Conservation (phyloP, 164 flowering plant genomes). For the Kingdonia uniflora region DNA sequence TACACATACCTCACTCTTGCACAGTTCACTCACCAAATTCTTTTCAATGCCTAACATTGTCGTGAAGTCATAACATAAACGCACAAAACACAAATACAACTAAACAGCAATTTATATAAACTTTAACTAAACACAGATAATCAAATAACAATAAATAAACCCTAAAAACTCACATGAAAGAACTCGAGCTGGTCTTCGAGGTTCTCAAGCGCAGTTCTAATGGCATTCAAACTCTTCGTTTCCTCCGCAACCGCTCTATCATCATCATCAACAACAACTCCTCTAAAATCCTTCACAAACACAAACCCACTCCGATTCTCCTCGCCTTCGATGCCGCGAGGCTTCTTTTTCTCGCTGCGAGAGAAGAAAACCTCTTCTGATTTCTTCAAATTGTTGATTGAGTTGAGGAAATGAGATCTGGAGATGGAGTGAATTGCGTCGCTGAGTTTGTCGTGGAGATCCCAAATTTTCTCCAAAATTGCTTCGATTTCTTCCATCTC, state of each 20-base stretch:
- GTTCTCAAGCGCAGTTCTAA: slow-evolving; percentile 81
- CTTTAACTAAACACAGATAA: too few species aligned
- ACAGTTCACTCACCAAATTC: too few species aligned
- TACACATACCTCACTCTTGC: too few species aligned
- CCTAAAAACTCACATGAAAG: slow-evolving; percentile 49
- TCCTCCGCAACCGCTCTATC: slow-evolving; percentile 55
- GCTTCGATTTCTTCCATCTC: slow-evolving; percentile 78
- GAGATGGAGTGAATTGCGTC: slow-evolving; percentile 80
- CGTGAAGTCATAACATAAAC: too few species aligned
- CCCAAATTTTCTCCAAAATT: slow-evolving; percentile 86
- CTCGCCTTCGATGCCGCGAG: slow-evolving; percentile 6
- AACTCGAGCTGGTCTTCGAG: slow-evolving; percentile 91
- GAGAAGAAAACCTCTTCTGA: slow-evolving; percentile 4
- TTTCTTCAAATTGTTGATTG: slow-evolving; percentile 30
- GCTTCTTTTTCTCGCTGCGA: slow-evolving; percentile 12
- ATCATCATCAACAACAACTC: slow-evolving; percentile 20
- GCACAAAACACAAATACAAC: too few species aligned
- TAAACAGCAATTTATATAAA: too few species aligned
- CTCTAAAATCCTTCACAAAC: slow-evolving; percentile 47
- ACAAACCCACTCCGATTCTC: slow-evolving; percentile 45
- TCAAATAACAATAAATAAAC: slow-evolving; percentile 4
- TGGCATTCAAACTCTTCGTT: slow-evolving; percentile 74
- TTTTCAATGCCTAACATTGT: too few species aligned
- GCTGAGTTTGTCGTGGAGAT: slow-evolving; percentile 91
- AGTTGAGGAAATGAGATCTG: slow-evolving; percentile 60